These are phyloP conservation scores for Exophiala dermatitidis DNA, from an alignment of 2,329 filamentous ascomycete species.

Conservation along the genomic window DNA sequence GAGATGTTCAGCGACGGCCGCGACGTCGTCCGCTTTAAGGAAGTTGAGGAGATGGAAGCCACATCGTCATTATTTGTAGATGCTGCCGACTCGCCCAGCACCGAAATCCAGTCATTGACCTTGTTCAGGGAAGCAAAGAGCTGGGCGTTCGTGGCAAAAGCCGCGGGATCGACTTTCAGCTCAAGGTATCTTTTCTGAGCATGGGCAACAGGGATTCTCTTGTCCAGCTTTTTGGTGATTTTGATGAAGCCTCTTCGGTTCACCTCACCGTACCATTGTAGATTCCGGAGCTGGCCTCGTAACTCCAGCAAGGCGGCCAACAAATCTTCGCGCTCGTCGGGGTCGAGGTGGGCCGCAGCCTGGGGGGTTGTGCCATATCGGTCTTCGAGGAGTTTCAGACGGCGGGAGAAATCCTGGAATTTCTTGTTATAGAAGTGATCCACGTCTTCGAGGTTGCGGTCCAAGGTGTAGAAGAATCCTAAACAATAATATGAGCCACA, in stretches of 20 bases:
- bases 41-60: conserved; percentile 49
- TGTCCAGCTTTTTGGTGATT: conserved; percentile 98
- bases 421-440: conserved; percentile 97
- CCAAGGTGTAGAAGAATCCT: conserved; percentile 96
- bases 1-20: conserved; percentile 69
- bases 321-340: conserved; percentile 84
- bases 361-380: conserved; percentile 72
- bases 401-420: conserved; percentile 72
- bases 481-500: conserved; percentile 27
- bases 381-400: conserved; percentile 78
- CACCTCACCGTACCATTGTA: conserved; percentile 97
- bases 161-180: conserved; percentile 79
- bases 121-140: conserved; percentile 53
- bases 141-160: conserved; percentile 71
- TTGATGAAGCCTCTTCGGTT: conserved; percentile 93
- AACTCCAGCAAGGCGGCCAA: conserved; percentile 85
- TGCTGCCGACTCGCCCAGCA: conserved; percentile 63
- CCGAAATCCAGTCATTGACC: conserved; percentile 88
- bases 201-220: conserved; percentile 70
- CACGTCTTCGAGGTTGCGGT: conserved; percentile 95
- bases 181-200: conserved; percentile 81
- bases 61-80: conserved; percentile 49
- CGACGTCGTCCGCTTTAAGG: conserved; percentile 68
- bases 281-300: conserved; percentile 75
- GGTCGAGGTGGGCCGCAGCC: conserved; percentile 64